Evolutionary conservation across 306 rosid species (phyloP).

Genomic region (Gillenia trifoliata): DNA sequence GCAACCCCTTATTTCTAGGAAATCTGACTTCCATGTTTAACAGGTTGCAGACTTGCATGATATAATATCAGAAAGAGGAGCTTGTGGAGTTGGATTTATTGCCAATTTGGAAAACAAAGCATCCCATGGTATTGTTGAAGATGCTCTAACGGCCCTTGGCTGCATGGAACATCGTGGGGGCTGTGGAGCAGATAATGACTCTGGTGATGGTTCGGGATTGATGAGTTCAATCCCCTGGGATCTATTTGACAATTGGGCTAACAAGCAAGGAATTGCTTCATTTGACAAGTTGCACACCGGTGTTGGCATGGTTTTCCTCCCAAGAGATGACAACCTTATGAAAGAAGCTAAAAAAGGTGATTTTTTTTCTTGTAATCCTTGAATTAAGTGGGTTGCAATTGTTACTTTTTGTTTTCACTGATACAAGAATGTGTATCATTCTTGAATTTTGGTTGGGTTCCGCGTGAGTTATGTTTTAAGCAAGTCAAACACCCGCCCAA

Average conservation of each 20-base stretch:
- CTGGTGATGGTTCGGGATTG: constrained; percentile 96
- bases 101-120: constrained; percentile 87
- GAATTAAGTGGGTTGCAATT: constrained; percentile 14
- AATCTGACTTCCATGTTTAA: constrained; percentile 29
- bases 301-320: constrained; percentile 96
- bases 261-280: constrained; percentile 71
- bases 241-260: constrained; percentile 79
- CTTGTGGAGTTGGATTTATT: constrained; percentile 96
- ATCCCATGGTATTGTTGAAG: constrained; percentile 68
- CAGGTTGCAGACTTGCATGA: constrained; percentile 88
- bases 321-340: constrained; percentile 51
- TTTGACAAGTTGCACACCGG: constrained; percentile 93
- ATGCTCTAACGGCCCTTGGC: constrained; percentile 89
- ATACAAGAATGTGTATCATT: constrained; percentile 18
- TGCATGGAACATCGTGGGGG: constrained; percentile 99
- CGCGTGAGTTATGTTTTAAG: neutral
- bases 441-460: constrained; percentile 9
- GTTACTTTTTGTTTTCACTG: constrained; percentile 17
- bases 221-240: constrained; percentile 96
- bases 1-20: constrained; percentile 13
- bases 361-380: constrained; percentile 27
- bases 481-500: neutral
- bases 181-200: constrained; percentile 97
- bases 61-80: constrained; percentile 92
- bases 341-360: constrained; percentile 86